Base-by-base conservation (phyloP, 805 yeast species). In the Ogataea ganodermae region DNA sequence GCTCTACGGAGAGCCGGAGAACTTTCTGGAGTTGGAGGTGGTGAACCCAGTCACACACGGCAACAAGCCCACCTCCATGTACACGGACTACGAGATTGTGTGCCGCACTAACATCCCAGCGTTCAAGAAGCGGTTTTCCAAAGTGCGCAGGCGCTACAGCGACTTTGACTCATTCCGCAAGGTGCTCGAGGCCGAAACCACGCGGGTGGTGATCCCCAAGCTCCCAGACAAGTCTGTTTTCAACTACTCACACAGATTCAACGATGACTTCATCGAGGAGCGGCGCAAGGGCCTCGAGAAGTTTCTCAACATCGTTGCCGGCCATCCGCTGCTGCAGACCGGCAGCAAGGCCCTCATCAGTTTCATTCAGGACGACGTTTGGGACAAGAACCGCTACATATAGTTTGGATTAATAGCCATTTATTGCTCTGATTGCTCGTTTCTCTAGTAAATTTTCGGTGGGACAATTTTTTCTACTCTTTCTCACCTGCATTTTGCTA, bases 91-190 rank as follows among this genome's bases (percentile, higher is more conserved):
- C 67, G 97, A 91, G 66, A 81, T 92, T 18, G 74, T 86, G 7
- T 89, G 97, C 65, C 75, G 90, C 44, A 92, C 97, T 20, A 92
- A 94, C 67, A 81, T 94, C 46, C 98, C 98, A 1, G 83, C 90
- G 2, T 92, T 94, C 68, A 79, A 79, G 52, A 76, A 79, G 51
- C 72, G 82, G 43, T 66, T 66, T 33, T 80, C 89, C 24, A 68
- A 74, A 26, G 96, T 90, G 6, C 80, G 97, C 51, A 77, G 99
- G 57, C 70, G 98, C 41, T 92, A 89, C 71, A 81, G 90, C 36
- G 98, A 94, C 61, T 92, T 92, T 65, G 98, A 87, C 51, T 75
- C 79, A 20, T 88, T 92, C 61, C 76, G 88, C 51, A 83, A 80
- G 48, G 77, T 86, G 28, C 69, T 92, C 35, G 88, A 86, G 56